phyloP scores from a whole-genome alignment of 2,329 filamentous ascomycete species.

The Fusarium sp. region DNA sequence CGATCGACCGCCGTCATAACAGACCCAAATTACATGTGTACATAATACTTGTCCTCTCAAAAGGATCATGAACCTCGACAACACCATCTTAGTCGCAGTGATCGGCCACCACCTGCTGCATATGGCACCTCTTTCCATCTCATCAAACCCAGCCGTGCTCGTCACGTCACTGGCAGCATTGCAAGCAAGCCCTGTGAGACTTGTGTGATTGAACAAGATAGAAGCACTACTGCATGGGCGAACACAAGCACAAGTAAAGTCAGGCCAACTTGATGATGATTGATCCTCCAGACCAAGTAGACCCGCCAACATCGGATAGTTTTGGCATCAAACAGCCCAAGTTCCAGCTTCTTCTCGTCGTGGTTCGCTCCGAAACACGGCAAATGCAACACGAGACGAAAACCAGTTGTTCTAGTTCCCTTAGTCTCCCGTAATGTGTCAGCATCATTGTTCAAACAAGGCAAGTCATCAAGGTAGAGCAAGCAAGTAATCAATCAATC shows the following conservation, averaged over 20 bases:
- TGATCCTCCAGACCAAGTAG: background rate
- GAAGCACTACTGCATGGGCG: conserved; percentile 1
- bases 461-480: conserved; percentile 18
- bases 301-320: background rate
- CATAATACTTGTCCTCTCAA: background rate
- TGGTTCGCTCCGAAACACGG: background rate
- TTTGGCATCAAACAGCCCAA: background rate
- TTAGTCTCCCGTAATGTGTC: conserved; percentile 3
- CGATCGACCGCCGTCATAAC: conserved; percentile 19
- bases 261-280: background rate
- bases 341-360: background rate
- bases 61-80: conserved; percentile 9
- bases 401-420: background rate
- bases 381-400: background rate
- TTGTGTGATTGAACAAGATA: background rate
- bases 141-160: background rate
- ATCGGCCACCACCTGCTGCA: conserved; percentile 25
- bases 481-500: background rate
- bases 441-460: conserved; percentile 8
- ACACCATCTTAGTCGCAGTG: conserved; percentile 21
- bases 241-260: background rate
- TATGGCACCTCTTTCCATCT: conserved; percentile 7
- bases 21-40: background rate
- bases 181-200: conserved; percentile 4
- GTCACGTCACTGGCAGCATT: conserved; percentile 9